Evolutionary conservation across 2,329 filamentous ascomycete species (phyloP).

Genomic region (Atkinsonella hypoxylon): DNA sequence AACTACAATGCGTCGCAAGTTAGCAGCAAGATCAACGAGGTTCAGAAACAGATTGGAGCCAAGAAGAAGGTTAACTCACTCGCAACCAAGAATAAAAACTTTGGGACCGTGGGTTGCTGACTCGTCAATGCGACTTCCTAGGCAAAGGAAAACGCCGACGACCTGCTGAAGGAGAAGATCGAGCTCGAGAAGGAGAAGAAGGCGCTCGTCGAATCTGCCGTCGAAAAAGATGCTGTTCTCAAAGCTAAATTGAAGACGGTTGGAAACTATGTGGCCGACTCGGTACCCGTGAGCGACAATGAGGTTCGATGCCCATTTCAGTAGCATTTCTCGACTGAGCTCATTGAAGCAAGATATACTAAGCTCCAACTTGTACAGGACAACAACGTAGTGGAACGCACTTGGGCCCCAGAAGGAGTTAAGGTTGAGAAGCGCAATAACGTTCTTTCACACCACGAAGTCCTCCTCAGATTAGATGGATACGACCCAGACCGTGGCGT

Average conservation of each 20-base stretch:
- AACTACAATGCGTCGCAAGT: constrained; percentile 71
- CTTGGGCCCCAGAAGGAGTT: constrained; percentile 69
- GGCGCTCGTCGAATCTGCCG: constrained; percentile 59
- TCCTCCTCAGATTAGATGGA: constrained; percentile 75
- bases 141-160: constrained; percentile 78
- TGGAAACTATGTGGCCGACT: constrained; percentile 63
- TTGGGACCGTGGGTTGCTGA: background rate
- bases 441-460: constrained; percentile 85
- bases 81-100: background rate
- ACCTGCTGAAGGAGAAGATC: constrained; percentile 66
- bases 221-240: constrained; percentile 61
- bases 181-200: constrained; percentile 75
- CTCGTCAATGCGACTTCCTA: constrained; percentile 16
- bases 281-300: constrained; percentile 70
- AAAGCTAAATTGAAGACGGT: constrained; percentile 72
- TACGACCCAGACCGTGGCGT: constrained; percentile 89
- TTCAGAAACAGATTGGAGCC: constrained; percentile 79
- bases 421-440: constrained; percentile 58
- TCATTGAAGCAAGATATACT: background rate
- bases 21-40: constrained; percentile 72
- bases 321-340: background rate
- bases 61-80: constrained; percentile 64
- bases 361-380: constrained; percentile 35
- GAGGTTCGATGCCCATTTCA: constrained; percentile 37
- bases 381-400: constrained; percentile 65